These are phyloP conservation scores for Aspergillus incahuasiensis DNA, from an alignment of 495 filamentous ascomycete genomes.

Conservation along the genomic window DNA sequence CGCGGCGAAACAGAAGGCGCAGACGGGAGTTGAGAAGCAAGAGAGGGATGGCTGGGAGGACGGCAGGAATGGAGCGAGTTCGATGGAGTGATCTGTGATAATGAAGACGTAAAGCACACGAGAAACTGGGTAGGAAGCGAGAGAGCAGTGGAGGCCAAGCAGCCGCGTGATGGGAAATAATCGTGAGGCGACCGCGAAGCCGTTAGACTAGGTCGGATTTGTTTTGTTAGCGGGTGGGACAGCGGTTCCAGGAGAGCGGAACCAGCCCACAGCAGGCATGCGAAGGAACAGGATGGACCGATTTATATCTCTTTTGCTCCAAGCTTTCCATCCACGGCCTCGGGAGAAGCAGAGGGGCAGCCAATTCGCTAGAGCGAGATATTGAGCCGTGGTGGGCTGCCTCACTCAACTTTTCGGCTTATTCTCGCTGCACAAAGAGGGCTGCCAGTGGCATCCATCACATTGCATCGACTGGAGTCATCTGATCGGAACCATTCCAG, in stretches of 20 bases:
- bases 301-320: background rate
- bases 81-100: background rate
- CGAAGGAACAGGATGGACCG: background rate
- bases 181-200: constrained; percentile 5
- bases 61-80: background rate
- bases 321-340: background rate
- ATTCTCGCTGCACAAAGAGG: constrained; percentile 1
- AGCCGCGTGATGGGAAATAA: constrained; percentile 9
- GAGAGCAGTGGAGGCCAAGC: constrained; percentile 7
- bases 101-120: constrained; percentile 1
- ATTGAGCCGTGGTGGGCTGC: background rate
- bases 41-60: background rate
- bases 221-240: constrained; percentile 10
- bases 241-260: constrained; percentile 12
- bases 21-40: background rate
- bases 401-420: constrained; percentile 8
- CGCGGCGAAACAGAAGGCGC: background rate
- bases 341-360: background rate
- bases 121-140: constrained; percentile 4
- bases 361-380: background rate
- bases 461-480: background rate
- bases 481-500: background rate
- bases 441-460: background rate
- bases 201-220: constrained; percentile 1
- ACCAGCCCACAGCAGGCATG: constrained; percentile 6